Evolutionary conservation across 78 protist genomes (phyloP), one percentile per base, ranked within the genome.

Genomic region (Acrasis kona): DNA sequence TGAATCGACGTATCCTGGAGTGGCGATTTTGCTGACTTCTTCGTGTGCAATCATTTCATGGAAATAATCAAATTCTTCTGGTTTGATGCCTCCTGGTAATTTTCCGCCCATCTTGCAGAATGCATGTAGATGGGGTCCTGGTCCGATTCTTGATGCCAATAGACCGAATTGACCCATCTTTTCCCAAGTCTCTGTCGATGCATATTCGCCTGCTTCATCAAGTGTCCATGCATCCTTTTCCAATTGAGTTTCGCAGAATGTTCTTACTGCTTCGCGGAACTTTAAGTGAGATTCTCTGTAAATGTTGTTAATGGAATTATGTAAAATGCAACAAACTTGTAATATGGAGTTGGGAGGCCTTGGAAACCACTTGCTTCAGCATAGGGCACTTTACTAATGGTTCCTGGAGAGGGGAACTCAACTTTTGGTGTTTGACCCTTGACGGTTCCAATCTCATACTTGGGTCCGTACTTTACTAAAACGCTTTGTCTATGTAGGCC

Each of bases 401-500:
- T n/a, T 50, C 19, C 34, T n/a, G 34, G 34, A 50, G 61, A 19
- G 19, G 61, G 78, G 5, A 5, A 7, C 31, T 41, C 30, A 34
- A 30, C 7, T 19, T 5, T 31, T 8, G 65, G 19, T 28, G 32
- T 9, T 31, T 74, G 37, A 5, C 71, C 71, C 5, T 70, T 70
- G 5, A 74, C 30, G 41, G 8, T 64, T 10, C 70, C 78, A 19
- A 74, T 31, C n/a, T n/a, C n/a, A 7, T 41, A 40, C 30, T 65
- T 7, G 30, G 50, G 41, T 8, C 64, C 36, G 70, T 74, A 74
- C 36, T 64, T 74, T 40, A 5, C 78, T 61, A 74, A 64, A 74
- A 74, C 78, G 19, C 64, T 70, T 7, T 8, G 29, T 66, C 78
- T 74, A 70, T 74, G 78, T 5, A 74, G 70, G 8, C 64, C 76